Conservation (phyloP, 1,284 basidiomycete genomes). For the Fomitopsis pinicola region DNA sequence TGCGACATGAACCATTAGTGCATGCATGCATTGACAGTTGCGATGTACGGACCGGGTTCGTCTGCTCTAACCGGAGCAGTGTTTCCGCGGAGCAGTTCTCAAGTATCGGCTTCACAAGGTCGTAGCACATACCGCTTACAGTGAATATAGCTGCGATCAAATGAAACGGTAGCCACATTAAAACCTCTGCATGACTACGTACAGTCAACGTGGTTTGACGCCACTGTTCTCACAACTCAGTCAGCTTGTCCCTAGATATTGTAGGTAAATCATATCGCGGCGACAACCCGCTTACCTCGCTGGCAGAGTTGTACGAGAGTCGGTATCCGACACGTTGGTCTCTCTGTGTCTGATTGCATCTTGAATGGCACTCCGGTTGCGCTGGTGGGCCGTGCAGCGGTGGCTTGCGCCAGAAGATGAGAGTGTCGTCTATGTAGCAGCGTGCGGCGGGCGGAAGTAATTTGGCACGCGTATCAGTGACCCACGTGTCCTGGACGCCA, state of each 20-base stretch:
- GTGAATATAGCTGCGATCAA: conserved; percentile 20
- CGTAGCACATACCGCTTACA: conserved; percentile 46
- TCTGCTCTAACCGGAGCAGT: conserved; percentile 59
- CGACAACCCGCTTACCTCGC: conserved; percentile 31
- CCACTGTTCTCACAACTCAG: conserved; percentile 36
- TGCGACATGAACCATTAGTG: neutral
- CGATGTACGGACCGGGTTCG: conserved; percentile 56
- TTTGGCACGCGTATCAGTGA: neutral
- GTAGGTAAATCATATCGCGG: neutral
- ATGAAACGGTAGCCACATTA: neutral
- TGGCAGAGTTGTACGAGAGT: conserved; percentile 37
- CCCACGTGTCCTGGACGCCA: neutral
- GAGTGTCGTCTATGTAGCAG: neutral
- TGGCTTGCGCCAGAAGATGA: neutral
- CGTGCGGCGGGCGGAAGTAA: neutral
- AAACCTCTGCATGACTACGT: conserved; percentile 3
- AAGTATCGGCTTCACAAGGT: conserved; percentile 65
- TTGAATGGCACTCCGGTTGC: neutral
- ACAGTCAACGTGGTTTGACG: conserved; percentile 54
- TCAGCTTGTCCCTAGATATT: conserved; percentile 9
- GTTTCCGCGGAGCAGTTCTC: conserved; percentile 68
- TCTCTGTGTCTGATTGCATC: conserved; percentile 16
- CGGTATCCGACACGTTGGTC: conserved; percentile 35
- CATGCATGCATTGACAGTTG: neutral
- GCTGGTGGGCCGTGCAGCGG: neutral